A percentile compares a stretch with the other conserved stretches of the same genome.
Evolutionary conservation across 257 asterid genomes (phyloP).

Genomic region (Solanum gracilifrons): DNA sequence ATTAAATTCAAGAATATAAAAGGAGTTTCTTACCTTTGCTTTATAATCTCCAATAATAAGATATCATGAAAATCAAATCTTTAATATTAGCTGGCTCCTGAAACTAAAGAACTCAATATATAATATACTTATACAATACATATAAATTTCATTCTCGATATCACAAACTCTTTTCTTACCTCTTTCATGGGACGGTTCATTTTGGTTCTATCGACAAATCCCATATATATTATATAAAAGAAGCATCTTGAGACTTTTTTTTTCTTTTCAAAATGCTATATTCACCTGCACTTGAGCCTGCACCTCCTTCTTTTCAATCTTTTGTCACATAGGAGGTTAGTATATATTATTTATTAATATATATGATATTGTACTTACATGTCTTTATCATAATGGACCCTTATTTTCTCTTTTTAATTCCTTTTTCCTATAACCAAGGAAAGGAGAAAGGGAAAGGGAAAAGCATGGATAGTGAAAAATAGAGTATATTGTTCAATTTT

Average conservation of each 20-base stretch:
- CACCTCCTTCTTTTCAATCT: slow-evolving; percentile 7
- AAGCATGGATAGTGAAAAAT: neutral
- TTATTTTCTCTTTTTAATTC: neutral
- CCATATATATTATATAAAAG: too few species aligned
- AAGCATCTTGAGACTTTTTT: neutral
- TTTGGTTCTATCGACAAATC: neutral
- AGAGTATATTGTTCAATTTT: neutral
- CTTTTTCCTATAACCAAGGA: neutral
- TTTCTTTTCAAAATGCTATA: slow-evolving; percentile 1
- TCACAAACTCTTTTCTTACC: neutral
- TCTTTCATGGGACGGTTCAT: neutral
- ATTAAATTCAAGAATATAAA: neutral
- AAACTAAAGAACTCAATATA: neutral
- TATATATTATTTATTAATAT: neutral
- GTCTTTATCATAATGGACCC: neutral
- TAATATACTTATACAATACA: neutral
- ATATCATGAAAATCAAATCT: neutral
- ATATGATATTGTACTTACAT: neutral
- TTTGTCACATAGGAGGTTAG: neutral
- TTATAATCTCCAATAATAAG: neutral
- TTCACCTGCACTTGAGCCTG: slow-evolving; percentile 15
- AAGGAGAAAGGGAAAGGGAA: too few species aligned
- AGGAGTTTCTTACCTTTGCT: neutral
- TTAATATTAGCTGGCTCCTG: neutral
- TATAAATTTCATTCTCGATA: neutral